Evolutionary conservation across 2,329 filamentous ascomycete species (phyloP).

Genomic region (Verticillium dahliae): DNA sequence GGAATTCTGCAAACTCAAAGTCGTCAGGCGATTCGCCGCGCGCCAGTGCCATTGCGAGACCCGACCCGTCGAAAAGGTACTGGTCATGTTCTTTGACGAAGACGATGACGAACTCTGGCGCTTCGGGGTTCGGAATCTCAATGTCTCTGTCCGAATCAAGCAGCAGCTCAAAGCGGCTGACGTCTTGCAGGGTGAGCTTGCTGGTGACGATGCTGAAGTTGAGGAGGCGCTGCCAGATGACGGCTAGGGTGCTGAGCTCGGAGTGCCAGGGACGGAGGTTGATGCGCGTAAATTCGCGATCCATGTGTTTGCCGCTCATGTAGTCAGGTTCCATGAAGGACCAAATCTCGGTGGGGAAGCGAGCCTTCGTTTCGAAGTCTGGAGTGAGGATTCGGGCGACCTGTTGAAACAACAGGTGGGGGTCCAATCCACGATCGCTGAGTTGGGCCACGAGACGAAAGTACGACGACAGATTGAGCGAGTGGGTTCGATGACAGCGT

Average conservation of each 20-base stretch:
- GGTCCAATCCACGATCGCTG: neutral
- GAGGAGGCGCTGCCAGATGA: neutral
- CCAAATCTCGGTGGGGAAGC: neutral
- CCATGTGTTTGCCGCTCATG: neutral
- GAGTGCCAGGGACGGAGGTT: neutral
- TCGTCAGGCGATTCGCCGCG: neutral
- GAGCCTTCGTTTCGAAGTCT: neutral
- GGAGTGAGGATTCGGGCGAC: neutral
- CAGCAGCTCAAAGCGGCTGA: neutral
- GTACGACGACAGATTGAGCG: neutral
- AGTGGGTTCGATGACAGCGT: neutral
- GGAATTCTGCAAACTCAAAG: neutral
- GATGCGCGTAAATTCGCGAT: neutral
- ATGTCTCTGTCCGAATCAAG: neutral
- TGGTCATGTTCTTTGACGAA: neutral
- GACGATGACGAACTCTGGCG: neutral
- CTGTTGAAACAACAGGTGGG: neutral
- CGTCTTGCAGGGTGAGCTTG: neutral
- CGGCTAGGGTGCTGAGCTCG: neutral
- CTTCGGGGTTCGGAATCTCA: neutral
- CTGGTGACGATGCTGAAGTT: neutral
- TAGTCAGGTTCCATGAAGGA: neutral
- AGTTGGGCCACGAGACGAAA: neutral
- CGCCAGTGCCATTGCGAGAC: neutral
- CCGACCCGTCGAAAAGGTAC: neutral